These are phyloP conservation scores for Cryptococcus deneoformans DNA, from an alignment of 1,284 basidiomycete species.

Conservation along the genomic window DNA sequence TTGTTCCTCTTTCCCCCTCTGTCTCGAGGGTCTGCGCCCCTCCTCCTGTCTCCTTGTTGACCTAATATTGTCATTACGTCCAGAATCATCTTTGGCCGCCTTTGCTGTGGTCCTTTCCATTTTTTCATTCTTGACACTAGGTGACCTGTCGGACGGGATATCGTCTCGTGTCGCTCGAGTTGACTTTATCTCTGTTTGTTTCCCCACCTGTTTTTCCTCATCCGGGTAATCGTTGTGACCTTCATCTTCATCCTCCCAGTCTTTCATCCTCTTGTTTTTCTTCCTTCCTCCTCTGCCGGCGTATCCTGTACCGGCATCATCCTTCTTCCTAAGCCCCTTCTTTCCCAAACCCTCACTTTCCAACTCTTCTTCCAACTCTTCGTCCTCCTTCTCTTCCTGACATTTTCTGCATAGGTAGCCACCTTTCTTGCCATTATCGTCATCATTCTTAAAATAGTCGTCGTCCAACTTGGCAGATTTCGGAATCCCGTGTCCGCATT, in stretches of 20 bases:
- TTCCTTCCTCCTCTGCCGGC: neutral
- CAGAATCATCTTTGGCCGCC: too few relatives aligned
- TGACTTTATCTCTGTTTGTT: neutral
- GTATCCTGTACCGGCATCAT: neutral
- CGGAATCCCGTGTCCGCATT: constrained; percentile 4
- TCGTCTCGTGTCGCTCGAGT: too few relatives aligned
- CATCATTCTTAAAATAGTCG: constrained; percentile 8
- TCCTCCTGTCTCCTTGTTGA: too few relatives aligned
- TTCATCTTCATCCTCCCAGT: neutral
- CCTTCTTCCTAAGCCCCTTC: neutral
- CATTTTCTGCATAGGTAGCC: constrained; percentile 11
- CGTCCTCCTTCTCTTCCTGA: constrained; percentile 6
- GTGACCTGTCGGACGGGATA: too few relatives aligned
- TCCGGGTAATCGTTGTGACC: neutral
- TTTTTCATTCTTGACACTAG: too few relatives aligned
- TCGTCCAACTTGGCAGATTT: constrained; percentile 2
- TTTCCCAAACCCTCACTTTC: neutral
- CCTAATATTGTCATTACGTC: too few relatives aligned
- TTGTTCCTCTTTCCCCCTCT: too few relatives aligned
- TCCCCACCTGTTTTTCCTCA: neutral
- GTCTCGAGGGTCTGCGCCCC: too few relatives aligned
- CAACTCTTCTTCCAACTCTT: neutral
- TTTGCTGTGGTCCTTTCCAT: too few relatives aligned
- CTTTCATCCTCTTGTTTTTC: neutral
- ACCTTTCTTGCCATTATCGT: neutral